Evolutionary conservation across 1,284 basidiomycete species (phyloP).

Genomic region (Cryptococcus wingfieldii): DNA sequence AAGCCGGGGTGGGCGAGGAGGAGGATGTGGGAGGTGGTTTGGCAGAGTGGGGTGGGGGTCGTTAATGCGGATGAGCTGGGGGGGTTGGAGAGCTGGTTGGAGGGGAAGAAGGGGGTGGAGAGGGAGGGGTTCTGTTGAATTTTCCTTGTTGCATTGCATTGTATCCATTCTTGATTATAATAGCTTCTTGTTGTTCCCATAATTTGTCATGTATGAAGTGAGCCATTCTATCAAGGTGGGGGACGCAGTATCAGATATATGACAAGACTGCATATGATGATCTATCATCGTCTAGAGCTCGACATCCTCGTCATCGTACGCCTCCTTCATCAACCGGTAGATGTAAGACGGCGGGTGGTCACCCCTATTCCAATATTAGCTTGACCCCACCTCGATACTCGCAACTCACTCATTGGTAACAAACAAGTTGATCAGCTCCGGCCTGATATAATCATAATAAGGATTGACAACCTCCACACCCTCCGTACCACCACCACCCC

Average conservation of each 20-base stretch:
- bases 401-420: slow-evolving; percentile 88
- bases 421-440: slow-evolving; percentile 86
- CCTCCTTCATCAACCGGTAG: slow-evolving; percentile 83
- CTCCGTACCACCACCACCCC: slow-evolving; percentile 60
- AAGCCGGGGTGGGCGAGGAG: slow-evolving; percentile 27
- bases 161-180: too few relatives aligned
- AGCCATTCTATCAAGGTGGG: not conserved
- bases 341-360: slow-evolving; percentile 89
- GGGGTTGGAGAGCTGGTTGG: slow-evolving; percentile 19
- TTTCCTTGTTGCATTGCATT: not conserved
- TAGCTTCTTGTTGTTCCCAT: too few relatives aligned
- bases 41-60: slow-evolving; percentile 27
- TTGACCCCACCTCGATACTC: not conserved
- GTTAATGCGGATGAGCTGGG: slow-evolving; percentile 38
- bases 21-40: slow-evolving; percentile 27
- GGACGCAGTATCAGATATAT: not conserved
- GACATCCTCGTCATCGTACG: slow-evolving; percentile 85
- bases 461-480: slow-evolving; percentile 87
- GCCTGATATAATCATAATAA: slow-evolving; percentile 89
- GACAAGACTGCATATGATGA: not conserved
- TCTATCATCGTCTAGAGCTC: slow-evolving; percentile 52
- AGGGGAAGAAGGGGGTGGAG: not conserved
- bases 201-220: not conserved
- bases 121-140: not conserved
- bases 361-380: slow-evolving; percentile 56